phyloP scores from a whole-genome alignment of 2,329 filamentous ascomycete species.

The Pochonia chlamydosporia region DNA sequence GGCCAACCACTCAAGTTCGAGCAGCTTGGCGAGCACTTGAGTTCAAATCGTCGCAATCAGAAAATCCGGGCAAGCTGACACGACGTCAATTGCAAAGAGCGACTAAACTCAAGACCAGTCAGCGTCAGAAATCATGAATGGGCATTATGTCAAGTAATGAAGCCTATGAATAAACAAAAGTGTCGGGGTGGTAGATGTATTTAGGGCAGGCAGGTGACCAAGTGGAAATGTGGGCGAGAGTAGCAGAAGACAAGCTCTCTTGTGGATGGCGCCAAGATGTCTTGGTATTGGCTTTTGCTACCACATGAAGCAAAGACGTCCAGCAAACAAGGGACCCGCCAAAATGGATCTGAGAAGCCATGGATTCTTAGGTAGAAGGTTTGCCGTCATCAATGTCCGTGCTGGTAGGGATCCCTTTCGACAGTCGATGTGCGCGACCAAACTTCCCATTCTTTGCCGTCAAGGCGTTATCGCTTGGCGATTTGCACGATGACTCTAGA shows the following conservation, averaged over 20 bases:
- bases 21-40: not conserved
- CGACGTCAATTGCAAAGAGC: not conserved
- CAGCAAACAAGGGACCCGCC: not conserved
- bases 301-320: not conserved
- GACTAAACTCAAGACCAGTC: not conserved
- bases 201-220: not conserved
- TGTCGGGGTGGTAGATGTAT: not conserved
- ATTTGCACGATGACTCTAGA: constrained; percentile 20
- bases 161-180: not conserved
- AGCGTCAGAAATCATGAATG: not conserved
- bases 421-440: constrained; percentile 13
- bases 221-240: not conserved
- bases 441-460: constrained; percentile 19
- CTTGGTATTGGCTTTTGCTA: not conserved
- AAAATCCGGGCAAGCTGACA: not conserved
- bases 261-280: not conserved
- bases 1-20: not conserved
- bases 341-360: constrained; percentile 5
- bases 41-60: not conserved
- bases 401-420: not conserved
- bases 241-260: not conserved
- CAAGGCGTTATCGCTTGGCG: constrained; percentile 26
- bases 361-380: not conserved
- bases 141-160: not conserved
- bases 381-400: not conserved